phyloP scores from a whole-genome alignment of 805 yeast species.

The Pichia manshurica region DNA sequence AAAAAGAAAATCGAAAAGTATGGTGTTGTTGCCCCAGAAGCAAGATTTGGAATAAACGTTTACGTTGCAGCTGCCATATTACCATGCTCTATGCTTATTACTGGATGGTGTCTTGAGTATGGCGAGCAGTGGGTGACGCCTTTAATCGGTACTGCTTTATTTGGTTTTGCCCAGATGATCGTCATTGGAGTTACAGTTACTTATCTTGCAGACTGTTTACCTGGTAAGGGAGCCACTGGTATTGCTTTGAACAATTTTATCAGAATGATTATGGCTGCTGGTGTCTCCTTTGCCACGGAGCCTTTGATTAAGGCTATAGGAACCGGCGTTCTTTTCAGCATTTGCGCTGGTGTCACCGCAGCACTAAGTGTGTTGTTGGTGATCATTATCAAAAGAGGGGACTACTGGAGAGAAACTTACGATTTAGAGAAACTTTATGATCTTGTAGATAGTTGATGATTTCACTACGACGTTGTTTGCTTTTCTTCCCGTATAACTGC shows the following conservation, averaged over 20 bases:
- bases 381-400: slow-evolving; percentile 49
- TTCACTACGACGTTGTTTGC: not conserved
- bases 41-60: slow-evolving; percentile 71
- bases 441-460: slow-evolving; percentile 28
- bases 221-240: slow-evolving; percentile 86
- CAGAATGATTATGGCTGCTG: slow-evolving; percentile 68
- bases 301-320: slow-evolving; percentile 66
- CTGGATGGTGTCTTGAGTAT: slow-evolving; percentile 76
- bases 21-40: slow-evolving; percentile 68
- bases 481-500: too few relatives aligned
- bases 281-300: slow-evolving; percentile 68
- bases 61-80: slow-evolving; percentile 55
- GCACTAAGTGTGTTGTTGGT: slow-evolving; percentile 38
- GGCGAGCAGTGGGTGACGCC: slow-evolving; percentile 74
- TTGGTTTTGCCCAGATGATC: slow-evolving; percentile 81
- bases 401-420: slow-evolving; percentile 56
- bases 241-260: slow-evolving; percentile 76
- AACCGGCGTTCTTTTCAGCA: slow-evolving; percentile 62
- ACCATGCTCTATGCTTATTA: slow-evolving; percentile 62
- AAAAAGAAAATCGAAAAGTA: slow-evolving; percentile 46
- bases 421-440: slow-evolving; percentile 56
- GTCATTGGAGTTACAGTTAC: slow-evolving; percentile 77
- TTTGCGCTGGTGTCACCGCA: slow-evolving; percentile 54
- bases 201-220: slow-evolving; percentile 75
- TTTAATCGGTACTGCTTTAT: slow-evolving; percentile 71